Evolutionary conservation across 306 rosid species (phyloP).

Genomic region (Dicorynia guianensis): DNA sequence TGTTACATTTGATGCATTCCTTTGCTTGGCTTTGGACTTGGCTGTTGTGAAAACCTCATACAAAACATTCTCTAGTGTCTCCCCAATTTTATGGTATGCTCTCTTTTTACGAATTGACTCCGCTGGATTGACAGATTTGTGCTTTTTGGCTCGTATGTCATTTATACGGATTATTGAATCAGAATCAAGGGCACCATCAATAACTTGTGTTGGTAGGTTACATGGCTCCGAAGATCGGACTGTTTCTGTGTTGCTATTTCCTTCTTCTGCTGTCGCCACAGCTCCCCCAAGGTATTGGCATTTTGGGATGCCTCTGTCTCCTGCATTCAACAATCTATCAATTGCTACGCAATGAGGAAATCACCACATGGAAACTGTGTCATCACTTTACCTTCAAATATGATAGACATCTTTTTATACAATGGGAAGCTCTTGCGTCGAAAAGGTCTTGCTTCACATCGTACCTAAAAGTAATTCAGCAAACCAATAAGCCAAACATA

Average conservation of each 20-base stretch:
- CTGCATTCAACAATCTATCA: constrained; percentile 33
- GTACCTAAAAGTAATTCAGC: constrained; percentile 30
- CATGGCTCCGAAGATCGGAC: constrained; percentile 51
- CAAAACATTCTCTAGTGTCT: constrained; percentile 38
- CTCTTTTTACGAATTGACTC: constrained; percentile 35
- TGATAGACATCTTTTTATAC: constrained; percentile 49
- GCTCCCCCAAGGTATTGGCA: constrained; percentile 43
- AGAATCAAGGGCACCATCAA: constrained; percentile 50
- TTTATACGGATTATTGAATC: constrained; percentile 41
- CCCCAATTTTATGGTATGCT: constrained; percentile 35
- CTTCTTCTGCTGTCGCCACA: constrained; percentile 44
- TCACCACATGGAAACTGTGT: neutral
- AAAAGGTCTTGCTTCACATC: constrained; percentile 54
- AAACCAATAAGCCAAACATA: constrained; percentile 29
- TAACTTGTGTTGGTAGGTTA: constrained; percentile 49
- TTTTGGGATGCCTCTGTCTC: constrained; percentile 42
- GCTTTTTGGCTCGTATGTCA: constrained; percentile 36
- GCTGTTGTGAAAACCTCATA: constrained; percentile 43
- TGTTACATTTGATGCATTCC: constrained; percentile 20
- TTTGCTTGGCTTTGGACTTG: constrained; percentile 43
- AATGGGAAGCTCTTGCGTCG: constrained; percentile 53
- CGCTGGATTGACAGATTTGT: constrained; percentile 27
- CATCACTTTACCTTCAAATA: constrained; percentile 47
- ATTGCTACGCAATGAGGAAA: neutral
- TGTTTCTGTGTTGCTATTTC: constrained; percentile 52